These are phyloP conservation scores for Yamadazyma sp. DNA, from an alignment of 805 yeast genomes.

Conservation along the genomic window DNA sequence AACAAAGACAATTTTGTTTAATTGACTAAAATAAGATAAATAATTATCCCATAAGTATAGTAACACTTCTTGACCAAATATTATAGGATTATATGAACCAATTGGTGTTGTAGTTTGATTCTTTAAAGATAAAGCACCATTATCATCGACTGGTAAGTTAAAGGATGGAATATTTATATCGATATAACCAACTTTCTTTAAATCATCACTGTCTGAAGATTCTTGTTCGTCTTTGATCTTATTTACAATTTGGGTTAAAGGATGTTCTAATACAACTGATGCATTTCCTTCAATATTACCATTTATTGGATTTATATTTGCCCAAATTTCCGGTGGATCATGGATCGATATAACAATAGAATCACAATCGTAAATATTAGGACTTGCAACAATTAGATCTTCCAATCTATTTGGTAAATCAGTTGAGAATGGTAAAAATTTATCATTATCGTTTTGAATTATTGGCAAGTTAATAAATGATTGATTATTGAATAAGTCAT, in stretches of 20 bases:
- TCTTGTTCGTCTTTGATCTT: slow-evolving; percentile 41
- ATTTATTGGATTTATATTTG: slow-evolving; percentile 70
- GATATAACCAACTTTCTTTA: slow-evolving; percentile 60
- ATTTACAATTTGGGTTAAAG: slow-evolving; percentile 58
- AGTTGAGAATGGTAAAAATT: slow-evolving; percentile 26
- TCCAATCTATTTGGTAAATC: slow-evolving; percentile 51
- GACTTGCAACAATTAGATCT: slow-evolving; percentile 68
- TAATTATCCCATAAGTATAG: slow-evolving; percentile 90
- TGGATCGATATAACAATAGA: slow-evolving; percentile 72
- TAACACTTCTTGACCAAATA: slow-evolving; percentile 72
- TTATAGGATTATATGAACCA: slow-evolving; percentile 55
- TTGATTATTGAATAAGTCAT: slow-evolving; percentile 50
- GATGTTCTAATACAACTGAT: slow-evolving; percentile 74
- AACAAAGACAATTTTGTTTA: slow-evolving; percentile 69
- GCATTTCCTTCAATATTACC: slow-evolving; percentile 74
- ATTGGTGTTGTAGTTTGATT: slow-evolving; percentile 10
- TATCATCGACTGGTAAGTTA: slow-evolving; percentile 26
- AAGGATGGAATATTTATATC: slow-evolving; percentile 78
- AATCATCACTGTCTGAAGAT: slow-evolving; percentile 14
- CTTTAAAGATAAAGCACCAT: slow-evolving; percentile 24
- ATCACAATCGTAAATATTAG: slow-evolving; percentile 60
- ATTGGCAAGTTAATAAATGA: slow-evolving; percentile 70
- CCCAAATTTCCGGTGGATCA: slow-evolving; percentile 94
- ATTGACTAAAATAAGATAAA: slow-evolving; percentile 63
- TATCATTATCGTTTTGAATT: slow-evolving; percentile 21